Base-by-base conservation (phyloP, 306 rosid genomes). In the Astragalus glycyphyllos region DNA sequence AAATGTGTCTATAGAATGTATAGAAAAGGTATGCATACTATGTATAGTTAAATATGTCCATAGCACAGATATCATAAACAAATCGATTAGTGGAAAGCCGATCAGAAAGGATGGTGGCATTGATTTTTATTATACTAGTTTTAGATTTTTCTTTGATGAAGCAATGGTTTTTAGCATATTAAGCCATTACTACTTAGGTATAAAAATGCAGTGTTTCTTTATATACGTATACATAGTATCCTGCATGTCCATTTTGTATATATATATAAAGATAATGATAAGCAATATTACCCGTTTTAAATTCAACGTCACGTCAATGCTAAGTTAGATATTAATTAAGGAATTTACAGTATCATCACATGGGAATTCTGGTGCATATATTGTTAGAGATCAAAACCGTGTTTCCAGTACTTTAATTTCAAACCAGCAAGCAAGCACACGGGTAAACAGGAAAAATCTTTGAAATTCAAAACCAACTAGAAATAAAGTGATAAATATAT, bases 221-320 rank as follows among this genome's bases (percentile, higher is more conserved):
- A 66, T 38, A 55, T 44, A 70, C 63, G 66, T 74, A 41, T 66
- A 45, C 32, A 57, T 57, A 56, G 57, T 29, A 71, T 73, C 50
- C 80, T 80, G 83, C 82, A 81, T 80, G 72, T 73, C 83, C 84
- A 72, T 82, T 74, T 65, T 79, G 75, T 80, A 80, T 61, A 2
- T 23, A 26, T 26, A 26, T 37, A 40, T 7, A 14, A 47, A 72
- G 75, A 79, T 16, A 61, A 16, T 76, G 86, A 76, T 54, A 45
- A 58, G 78, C 63, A 61, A 77, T 74, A 64, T 77, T 79, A 46
- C 87, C 83, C 58, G 49, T 77, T 75, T 77, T 76, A 54, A 66
- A 77, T 51, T 68, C 63, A 75, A 69, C 65, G 88, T 81, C 89
- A 82, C 88, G 75, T 82, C 83, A 59, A 74, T 76, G 79, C 75